Percentiles rank a stretch among this genome's conserved stretches.
Evolutionary conservation across 306 rosid genomes (phyloP).

Genomic region (Benincasa hispida): DNA sequence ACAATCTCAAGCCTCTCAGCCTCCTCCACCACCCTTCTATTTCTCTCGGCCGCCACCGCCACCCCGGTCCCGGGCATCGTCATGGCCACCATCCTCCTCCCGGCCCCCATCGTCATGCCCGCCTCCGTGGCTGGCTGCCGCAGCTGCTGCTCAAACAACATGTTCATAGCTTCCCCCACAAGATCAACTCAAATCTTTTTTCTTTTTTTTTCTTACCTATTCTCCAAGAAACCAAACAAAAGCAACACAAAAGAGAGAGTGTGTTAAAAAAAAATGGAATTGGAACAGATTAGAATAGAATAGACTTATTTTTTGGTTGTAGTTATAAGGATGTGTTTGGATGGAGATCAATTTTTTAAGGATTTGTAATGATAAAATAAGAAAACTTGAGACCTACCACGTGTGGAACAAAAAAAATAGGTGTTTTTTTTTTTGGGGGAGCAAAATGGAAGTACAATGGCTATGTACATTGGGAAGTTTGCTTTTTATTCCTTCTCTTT

Average conservation of each 20-base stretch:
- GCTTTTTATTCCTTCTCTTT: neutral
- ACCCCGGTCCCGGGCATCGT: neutral
- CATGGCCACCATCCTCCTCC: neutral
- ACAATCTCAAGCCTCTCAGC: constrained; percentile 47
- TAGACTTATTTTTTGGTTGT: neutral
- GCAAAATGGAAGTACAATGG: neutral
- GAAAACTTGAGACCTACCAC: neutral
- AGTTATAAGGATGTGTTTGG: neutral
- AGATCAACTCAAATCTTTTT: neutral
- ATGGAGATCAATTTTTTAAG: neutral
- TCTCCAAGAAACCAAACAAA: neutral
- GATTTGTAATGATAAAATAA: neutral
- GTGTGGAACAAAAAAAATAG: neutral
- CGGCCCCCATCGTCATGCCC: neutral
- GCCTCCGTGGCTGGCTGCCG: neutral
- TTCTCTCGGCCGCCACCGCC: neutral
- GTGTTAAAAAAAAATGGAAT: too few relatives aligned
- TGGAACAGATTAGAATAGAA: neutral
- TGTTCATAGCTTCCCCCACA: neutral
- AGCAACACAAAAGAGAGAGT: neutral
- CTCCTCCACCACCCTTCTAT: neutral
- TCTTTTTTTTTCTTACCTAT: neutral
- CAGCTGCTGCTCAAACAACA: neutral
- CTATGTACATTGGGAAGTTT: neutral
- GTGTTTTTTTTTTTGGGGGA: too few relatives aligned